Base-by-base conservation (phyloP, 805 yeast species). In the Blastobotrys attinorum region DNA sequence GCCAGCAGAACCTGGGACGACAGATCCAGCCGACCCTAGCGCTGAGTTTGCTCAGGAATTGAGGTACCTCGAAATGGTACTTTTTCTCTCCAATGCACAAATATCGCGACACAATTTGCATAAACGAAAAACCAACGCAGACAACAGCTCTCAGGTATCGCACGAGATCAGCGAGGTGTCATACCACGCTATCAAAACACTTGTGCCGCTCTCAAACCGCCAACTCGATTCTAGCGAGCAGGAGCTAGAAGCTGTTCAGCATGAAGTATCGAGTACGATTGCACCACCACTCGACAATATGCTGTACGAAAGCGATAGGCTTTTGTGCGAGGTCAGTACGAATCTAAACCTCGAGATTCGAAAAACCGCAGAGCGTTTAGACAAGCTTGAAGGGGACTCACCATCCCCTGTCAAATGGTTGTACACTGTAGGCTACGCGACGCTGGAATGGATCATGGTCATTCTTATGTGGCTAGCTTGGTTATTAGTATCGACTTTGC, bases 391-490 rank as follows among this genome's bases (percentile, higher is more conserved):
- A 22, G 31, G 43, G 22, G 33, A 44, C 11, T 34, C 44, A 3
- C 50, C 55, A 3, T 36, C 47, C 3, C 31, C 29, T 10, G 35
- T 51, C 8, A 39, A 49, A 23, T 40, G 47, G 46, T 17, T 55
- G 16, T 42, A 47, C 45, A 40, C 43, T n/a, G n/a, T 54, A 13
- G 53, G 48, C 11, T 56, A 56, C 38, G 25, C 38, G 5, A 18
- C 45, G 6, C 43, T 56, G 18, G 59, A 56, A 44, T 56, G 56
- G 55, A 22, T 37, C 8, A 36, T 56, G 22, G 44, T 53, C 3
- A 16, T 45, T 11, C 22, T 55, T 31, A 55, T 56, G 57, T 56
- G 60, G 60, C 20, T 46, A 22, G 45, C 39, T 8, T 56, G 60
- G 60, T 50, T 48, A 21, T n/a, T 51, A 18, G 56, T 53, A n/a